Evolutionary conservation across 1,284 basidiomycete genomes (phyloP).

Genomic region (Malassezia furfur): DNA sequence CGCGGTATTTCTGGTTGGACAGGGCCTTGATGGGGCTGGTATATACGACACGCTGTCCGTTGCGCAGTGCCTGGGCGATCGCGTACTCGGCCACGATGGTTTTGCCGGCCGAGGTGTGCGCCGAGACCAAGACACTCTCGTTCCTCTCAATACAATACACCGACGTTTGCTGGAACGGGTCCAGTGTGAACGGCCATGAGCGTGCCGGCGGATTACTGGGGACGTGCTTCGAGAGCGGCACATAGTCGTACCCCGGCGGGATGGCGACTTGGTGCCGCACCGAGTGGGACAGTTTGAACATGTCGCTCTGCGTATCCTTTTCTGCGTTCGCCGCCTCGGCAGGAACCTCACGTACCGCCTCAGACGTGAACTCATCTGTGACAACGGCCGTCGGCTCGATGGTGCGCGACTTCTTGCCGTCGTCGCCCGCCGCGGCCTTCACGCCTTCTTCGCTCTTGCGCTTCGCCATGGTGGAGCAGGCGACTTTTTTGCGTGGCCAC

Average conservation of each 20-base stretch:
- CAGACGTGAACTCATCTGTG: constrained; percentile 33
- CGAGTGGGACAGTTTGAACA: constrained; percentile 39
- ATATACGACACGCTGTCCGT: constrained; percentile 93
- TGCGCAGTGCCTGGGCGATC: constrained; percentile 85
- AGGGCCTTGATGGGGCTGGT: constrained; percentile 98
- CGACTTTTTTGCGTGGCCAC: constrained; percentile 2
- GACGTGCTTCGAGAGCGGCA: constrained; percentile 83
- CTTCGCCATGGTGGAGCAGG: not conserved
- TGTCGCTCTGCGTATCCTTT: constrained; percentile 15
- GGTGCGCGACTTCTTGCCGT: constrained; percentile 19
- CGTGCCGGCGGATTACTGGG: constrained; percentile 80
- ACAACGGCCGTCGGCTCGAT: constrained; percentile 27
- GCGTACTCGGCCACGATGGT: constrained; percentile 99
- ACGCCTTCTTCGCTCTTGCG: not conserved
- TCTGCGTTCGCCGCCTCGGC: constrained; percentile 16
- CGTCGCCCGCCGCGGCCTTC: not conserved
- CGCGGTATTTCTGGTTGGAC: constrained; percentile 97
- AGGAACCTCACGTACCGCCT: constrained; percentile 22
- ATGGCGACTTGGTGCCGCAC: constrained; percentile 91
- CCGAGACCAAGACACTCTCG: constrained; percentile 96
- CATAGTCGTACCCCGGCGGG: constrained; percentile 80
- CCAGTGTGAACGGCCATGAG: constrained; percentile 88
- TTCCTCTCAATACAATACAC: constrained; percentile 90
- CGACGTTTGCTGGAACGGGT: constrained; percentile 94
- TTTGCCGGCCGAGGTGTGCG: constrained; percentile 95